A percentile compares a stretch with the other conserved stretches of the same genome.
Evolutionary conservation across 2,329 filamentous ascomycete species (phyloP).

Genomic region (Emmonsiellopsis sp.): DNA sequence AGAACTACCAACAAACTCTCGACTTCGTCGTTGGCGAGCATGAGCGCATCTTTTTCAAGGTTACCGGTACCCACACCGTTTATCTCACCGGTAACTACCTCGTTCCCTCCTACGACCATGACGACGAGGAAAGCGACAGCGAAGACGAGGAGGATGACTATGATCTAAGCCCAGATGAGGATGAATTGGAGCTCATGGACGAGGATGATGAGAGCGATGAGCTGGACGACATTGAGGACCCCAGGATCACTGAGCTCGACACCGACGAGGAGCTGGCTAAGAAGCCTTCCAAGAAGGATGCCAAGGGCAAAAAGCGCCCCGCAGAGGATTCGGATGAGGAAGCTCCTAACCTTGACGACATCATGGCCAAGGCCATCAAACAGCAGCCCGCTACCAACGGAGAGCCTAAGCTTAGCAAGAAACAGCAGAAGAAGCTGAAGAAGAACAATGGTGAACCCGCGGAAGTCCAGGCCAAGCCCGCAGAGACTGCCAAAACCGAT

Average conservation of each 20-base stretch:
- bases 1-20: constrained; percentile 93
- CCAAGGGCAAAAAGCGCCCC: constrained; percentile 78
- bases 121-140: constrained; percentile 15
- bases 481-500: constrained; percentile 54
- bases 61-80: constrained; percentile 79
- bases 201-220: constrained; percentile 62
- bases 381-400: constrained; percentile 42
- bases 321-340: constrained; percentile 61
- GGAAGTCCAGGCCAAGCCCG: constrained; percentile 43
- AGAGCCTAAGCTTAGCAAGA: constrained; percentile 79
- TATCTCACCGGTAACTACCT: constrained; percentile 96
- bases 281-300: constrained; percentile 44
- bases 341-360: constrained; percentile 60
- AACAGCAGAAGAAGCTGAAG: constrained; percentile 96
- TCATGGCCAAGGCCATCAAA: constrained; percentile 67
- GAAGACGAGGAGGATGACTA: constrained; percentile 55
- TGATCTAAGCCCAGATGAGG: constrained; percentile 69
- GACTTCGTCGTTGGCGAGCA: constrained; percentile 85
- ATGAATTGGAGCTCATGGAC: constrained; percentile 55
- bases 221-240: constrained; percentile 67
- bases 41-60: constrained; percentile 87
- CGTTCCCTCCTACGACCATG: constrained; percentile 51
- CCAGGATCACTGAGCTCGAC: constrained; percentile 75
- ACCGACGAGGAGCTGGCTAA: constrained; percentile 63
- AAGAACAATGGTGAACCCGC: constrained; percentile 94